phyloP scores from a whole-genome alignment of 805 yeast genomes.

The Starmera caribaea region DNA sequence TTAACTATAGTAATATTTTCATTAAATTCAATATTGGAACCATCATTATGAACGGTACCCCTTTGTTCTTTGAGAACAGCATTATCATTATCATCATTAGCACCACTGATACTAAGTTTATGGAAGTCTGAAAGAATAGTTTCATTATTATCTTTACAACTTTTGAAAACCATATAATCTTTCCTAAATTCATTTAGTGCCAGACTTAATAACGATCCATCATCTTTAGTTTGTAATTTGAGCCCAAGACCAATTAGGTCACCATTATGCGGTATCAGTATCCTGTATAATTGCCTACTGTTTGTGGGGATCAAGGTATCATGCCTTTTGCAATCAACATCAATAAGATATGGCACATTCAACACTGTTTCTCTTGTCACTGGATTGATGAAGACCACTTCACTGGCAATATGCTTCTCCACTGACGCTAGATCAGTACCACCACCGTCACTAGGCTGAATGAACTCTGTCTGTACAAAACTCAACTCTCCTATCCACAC shows the following conservation, averaged over 20 bases:
- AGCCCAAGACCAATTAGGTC: slow-evolving; percentile 31
- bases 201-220: slow-evolving; percentile 26
- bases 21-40: background rate
- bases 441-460: slow-evolving; percentile 17
- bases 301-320: slow-evolving; percentile 4
- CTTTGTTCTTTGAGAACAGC: background rate
- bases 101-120: background rate
- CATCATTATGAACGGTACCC: background rate
- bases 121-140: background rate
- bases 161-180: slow-evolving; percentile 4
- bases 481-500: slow-evolving; percentile 26
- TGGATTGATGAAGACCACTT: too few relatives aligned
- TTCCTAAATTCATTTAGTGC: slow-evolving; percentile 24
- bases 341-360: background rate
- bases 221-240: slow-evolving; percentile 24
- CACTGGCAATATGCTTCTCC: too few relatives aligned
- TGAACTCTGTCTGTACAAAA: slow-evolving; percentile 18
- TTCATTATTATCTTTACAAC: background rate
- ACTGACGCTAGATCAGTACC: slow-evolving; percentile 23
- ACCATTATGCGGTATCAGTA: slow-evolving; percentile 22
- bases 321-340: slow-evolving; percentile 14
- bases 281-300: slow-evolving; percentile 22
- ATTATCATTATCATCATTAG: background rate
- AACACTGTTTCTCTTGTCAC: too few relatives aligned
- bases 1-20: background rate